Base-by-base conservation (phyloP, 345 rosid genomes). In the Combretum micranthum region DNA sequence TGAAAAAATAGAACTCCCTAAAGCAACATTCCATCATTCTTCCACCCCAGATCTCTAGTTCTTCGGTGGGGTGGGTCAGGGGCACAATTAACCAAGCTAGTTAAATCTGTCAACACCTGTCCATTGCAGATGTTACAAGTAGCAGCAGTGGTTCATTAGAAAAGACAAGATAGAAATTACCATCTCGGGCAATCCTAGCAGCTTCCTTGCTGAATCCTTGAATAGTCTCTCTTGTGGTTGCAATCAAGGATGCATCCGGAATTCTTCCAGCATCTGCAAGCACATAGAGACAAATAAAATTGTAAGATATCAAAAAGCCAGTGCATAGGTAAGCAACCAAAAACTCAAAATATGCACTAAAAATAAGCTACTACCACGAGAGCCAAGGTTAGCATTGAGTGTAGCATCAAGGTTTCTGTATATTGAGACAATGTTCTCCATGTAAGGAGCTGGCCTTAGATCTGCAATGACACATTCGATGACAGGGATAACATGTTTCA, bases 371-470 rank as follows among this genome's bases (percentile, higher is more conserved):
- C n/a, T 65, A 78, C 83, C 80, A 56, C 70, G 54, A 43, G 65
- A 53, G 53, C 17, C 43, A 44, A 73, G 52, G 53, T 69, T 79
- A 42, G 74, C 70, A 60, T 52, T 62, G 32, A 83, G 80, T 56
- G 77, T 72, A 32, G 77, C 64, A 74, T 79, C 78, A 64, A 87
- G 66, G 66, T 83, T 81, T 77, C 69, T 80, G 64, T 80, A 90
- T 43, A 90, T 85, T 56, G 66, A 53, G 37, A 87, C 76, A 50
- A 87, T 56, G 74, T 66, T 85, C 44, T 82, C 89, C 64, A 90
- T 53, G 64, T 74, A 74, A 62, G 66, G 65, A 64, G 84, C 45
- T 20, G 70, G 68, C 69, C 87, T 81, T 47, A 73, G 20, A 75
- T 68, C 94, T 90, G 81, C 74, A 64, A 53, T 42, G 44, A 18